A percentile compares a stretch with the other conserved stretches of the same genome.
Evolutionary conservation across 169 alveolate genomes (phyloP).

Genomic region (Plasmodium vivax): DNA sequence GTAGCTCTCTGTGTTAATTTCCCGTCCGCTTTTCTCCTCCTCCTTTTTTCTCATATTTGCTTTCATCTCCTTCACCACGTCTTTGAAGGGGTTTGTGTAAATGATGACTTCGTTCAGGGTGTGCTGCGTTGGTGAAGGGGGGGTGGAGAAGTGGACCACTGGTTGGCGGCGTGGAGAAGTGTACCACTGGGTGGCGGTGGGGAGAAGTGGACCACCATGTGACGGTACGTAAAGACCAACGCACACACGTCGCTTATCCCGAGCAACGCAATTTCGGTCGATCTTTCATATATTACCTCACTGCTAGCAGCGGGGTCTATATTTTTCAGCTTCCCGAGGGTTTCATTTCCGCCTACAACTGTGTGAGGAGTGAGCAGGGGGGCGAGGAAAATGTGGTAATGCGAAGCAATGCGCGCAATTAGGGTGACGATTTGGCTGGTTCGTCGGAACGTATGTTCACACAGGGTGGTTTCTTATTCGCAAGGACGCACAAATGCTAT

Average conservation of each 20-base stretch:
- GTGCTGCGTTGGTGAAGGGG: not conserved
- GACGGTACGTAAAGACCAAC: not conserved
- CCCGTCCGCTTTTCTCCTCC: not conserved
- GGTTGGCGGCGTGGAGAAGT: not conserved
- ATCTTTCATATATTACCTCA: conserved; percentile 15
- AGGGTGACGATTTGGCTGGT: not conserved
- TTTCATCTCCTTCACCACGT: conserved; percentile 59
- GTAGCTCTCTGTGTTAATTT: conserved; percentile 13
- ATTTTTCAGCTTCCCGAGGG: conserved; percentile 52
- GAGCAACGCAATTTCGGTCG: not conserved
- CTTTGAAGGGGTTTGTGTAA: conserved; percentile 71
- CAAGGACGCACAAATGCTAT: not conserved
- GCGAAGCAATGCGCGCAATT: not conserved
- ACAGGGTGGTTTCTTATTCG: not conserved
- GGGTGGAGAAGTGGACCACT: not conserved
- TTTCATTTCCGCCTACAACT: conserved; percentile 73
- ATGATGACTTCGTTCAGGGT: conserved; percentile 45
- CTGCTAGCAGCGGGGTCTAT: conserved; percentile 6
- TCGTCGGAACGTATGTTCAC: not conserved
- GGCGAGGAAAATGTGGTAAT: not conserved
- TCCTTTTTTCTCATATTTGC: conserved; percentile 32
- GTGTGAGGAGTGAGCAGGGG: not conserved
- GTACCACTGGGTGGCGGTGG: not conserved
- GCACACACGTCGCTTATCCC: not conserved
- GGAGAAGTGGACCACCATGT: not conserved